Evolutionary conservation across 345 rosid genomes (phyloP).

Genomic region (Populus alba): DNA sequence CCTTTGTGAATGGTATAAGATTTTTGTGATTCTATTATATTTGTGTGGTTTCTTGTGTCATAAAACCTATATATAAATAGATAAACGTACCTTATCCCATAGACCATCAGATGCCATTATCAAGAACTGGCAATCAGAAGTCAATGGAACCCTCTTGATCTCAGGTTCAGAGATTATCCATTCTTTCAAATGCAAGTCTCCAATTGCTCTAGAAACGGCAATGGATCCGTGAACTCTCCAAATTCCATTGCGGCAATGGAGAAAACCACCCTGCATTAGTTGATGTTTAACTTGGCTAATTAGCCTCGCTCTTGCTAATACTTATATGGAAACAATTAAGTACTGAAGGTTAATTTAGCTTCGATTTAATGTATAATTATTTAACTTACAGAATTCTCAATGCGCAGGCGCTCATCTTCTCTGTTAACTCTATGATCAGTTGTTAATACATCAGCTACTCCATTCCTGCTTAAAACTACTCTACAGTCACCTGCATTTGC

Average conservation of each 20-base stretch:
- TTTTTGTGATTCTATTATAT: too few species aligned
- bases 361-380: too few species aligned
- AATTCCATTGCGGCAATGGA: slow-evolving; percentile 38
- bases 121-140: slow-evolving; percentile 43
- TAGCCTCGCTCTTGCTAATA: too few species aligned
- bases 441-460: slow-evolving; percentile 39
- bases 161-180: slow-evolving; percentile 61
- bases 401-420: slow-evolving; percentile 46
- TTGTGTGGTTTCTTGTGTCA: too few species aligned
- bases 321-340: too few species aligned
- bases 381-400: slow-evolving; percentile 47
- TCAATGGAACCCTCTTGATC: slow-evolving; percentile 24
- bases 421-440: slow-evolving; percentile 37
- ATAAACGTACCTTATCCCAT: slow-evolving; percentile 55
- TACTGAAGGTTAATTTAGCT: too few species aligned
- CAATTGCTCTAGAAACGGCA: slow-evolving; percentile 53
- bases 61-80: too few species aligned
- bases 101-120: slow-evolving; percentile 58
- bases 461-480: slow-evolving; percentile 45
- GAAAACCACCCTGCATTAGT: slow-evolving; percentile 44
- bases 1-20: too few species aligned
- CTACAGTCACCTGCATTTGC: slow-evolving; percentile 56
- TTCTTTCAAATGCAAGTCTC: slow-evolving; percentile 49
- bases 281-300: too few species aligned
- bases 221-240: slow-evolving; percentile 57